Evolutionary conservation across 768 basidiomycete species (phyloP).

Genomic region (Russula lepida): DNA sequence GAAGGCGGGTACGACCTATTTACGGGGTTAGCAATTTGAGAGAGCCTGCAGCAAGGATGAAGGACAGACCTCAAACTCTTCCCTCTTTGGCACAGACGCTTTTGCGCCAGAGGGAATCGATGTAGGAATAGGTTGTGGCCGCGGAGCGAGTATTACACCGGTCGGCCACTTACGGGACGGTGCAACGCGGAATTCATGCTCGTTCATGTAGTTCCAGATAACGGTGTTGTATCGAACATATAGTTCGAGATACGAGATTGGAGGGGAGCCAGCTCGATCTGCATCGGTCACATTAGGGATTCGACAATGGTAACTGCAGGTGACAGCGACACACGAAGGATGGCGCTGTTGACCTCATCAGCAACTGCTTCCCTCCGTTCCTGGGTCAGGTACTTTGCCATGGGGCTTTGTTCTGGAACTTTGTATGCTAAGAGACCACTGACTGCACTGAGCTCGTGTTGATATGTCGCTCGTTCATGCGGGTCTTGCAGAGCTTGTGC

Average conservation of each 20-base stretch:
- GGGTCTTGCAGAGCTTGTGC: constrained; percentile 48
- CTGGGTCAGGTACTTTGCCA: constrained; percentile 67
- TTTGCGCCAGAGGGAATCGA: constrained; percentile 2
- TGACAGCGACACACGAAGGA: constrained; percentile 52
- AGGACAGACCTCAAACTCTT: constrained; percentile 11
- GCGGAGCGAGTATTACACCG: constrained; percentile 41
- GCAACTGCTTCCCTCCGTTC: constrained; percentile 75
- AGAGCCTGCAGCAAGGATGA: not conserved
- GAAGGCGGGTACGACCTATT: constrained; percentile 9
- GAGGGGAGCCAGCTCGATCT: constrained; percentile 46
- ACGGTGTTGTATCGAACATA: constrained; percentile 56
- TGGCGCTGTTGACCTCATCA: constrained; percentile 81
- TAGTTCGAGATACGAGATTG: constrained; percentile 56
- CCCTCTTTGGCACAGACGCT: not conserved
- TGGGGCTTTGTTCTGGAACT: constrained; percentile 66
- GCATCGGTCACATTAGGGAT: not conserved
- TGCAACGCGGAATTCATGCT: constrained; percentile 39
- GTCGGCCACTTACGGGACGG: constrained; percentile 30
- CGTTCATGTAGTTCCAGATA: constrained; percentile 50
- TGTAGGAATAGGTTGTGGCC: not conserved
- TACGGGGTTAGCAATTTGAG: not conserved
- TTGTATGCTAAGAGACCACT: constrained; percentile 77
- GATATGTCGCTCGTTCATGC: constrained; percentile 51
- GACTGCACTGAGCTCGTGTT: constrained; percentile 65
- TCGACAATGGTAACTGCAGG: not conserved